A percentile compares a stretch with the other conserved stretches of the same genome.
Evolutionary conservation across 2,329 filamentous ascomycete genomes (phyloP).

Genomic region (Alternaria gaisen): DNA sequence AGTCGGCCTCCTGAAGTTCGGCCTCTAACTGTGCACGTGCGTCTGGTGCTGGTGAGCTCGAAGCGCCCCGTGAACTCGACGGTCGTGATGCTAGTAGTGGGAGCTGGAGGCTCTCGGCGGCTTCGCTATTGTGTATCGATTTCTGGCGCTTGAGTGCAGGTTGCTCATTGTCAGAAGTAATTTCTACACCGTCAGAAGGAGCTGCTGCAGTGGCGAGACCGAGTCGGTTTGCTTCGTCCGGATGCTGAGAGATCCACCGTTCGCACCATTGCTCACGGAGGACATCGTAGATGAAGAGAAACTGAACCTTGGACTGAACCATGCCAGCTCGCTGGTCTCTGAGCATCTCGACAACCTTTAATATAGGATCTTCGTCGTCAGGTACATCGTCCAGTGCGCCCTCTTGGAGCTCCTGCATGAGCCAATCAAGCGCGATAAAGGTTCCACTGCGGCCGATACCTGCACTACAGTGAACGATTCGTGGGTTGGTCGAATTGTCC

Average conservation of each 20-base stretch:
- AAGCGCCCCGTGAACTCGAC: constrained; percentile 8
- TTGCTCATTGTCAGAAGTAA: constrained; percentile 26
- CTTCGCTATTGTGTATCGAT: constrained; percentile 26
- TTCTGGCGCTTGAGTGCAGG: constrained; percentile 42
- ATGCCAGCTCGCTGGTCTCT: constrained; percentile 91
- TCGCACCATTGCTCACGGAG: constrained; percentile 78
- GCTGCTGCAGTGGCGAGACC: constrained; percentile 23
- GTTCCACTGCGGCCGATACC: constrained; percentile 94
- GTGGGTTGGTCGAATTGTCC: constrained; percentile 65
- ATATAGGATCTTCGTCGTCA: constrained; percentile 72
- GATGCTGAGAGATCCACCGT: constrained; percentile 44
- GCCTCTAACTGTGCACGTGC: constrained; percentile 44
- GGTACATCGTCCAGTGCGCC: constrained; percentile 68
- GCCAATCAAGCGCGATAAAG: constrained; percentile 94
- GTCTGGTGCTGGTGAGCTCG: constrained; percentile 22
- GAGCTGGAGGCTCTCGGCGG: constrained; percentile 1
- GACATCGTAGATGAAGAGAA: constrained; percentile 87
- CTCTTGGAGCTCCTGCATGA: constrained; percentile 80
- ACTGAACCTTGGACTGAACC: constrained; percentile 90
- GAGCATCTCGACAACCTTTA: constrained; percentile 79
- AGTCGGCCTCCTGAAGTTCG: constrained; percentile 41
- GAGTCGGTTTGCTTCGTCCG: constrained; percentile 38
- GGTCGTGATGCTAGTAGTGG: constrained; percentile 7
- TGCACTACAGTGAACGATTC: constrained; percentile 78
- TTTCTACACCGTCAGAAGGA: background rate